Conservation (phyloP, 345 rosid species). For the Cardamine occulta region DNA sequence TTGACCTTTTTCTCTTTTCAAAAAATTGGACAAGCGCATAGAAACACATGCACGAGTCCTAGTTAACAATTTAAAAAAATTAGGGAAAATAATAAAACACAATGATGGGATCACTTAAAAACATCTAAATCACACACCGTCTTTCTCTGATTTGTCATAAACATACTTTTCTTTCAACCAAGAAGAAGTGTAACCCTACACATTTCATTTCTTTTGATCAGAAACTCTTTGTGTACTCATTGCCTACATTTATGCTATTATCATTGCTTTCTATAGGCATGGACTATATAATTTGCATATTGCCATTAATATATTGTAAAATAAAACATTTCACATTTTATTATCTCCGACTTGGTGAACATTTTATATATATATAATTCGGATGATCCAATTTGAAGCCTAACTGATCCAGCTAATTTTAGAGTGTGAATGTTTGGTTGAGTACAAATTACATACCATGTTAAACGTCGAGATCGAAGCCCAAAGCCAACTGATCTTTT, state of each 20-base stretch:
- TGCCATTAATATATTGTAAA: slow-evolving; percentile 30
- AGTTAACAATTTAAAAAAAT: slow-evolving; percentile 18
- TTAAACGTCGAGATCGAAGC: not conserved
- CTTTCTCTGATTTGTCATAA: slow-evolving; percentile 38
- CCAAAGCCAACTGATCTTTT: not conserved
- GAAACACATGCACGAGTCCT: slow-evolving; percentile 47
- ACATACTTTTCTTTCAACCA: slow-evolving; percentile 42
- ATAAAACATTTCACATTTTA: slow-evolving; percentile 6
- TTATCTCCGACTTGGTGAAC: slow-evolving; percentile 3
- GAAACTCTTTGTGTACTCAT: slow-evolving; percentile 44
- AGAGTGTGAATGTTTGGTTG: not conserved
- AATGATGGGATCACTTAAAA: slow-evolving; percentile 43
- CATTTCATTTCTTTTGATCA: slow-evolving; percentile 40
- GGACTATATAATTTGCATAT: slow-evolving; percentile 41
- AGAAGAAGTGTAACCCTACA: slow-evolving; percentile 44
- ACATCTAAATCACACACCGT: slow-evolving; percentile 37
- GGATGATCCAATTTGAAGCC: not conserved
- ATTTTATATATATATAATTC: not conserved
- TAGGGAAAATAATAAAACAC: slow-evolving; percentile 14
- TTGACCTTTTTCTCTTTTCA: slow-evolving; percentile 38
- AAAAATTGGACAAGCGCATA: slow-evolving; percentile 38
- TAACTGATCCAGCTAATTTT: not conserved
- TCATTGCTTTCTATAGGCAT: slow-evolving; percentile 46
- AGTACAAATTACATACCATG: not conserved
- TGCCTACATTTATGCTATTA: slow-evolving; percentile 48